These are phyloP conservation scores for Taphrina sp. DNA, from an alignment of 1,139 yeast species.

Conservation along the genomic window DNA sequence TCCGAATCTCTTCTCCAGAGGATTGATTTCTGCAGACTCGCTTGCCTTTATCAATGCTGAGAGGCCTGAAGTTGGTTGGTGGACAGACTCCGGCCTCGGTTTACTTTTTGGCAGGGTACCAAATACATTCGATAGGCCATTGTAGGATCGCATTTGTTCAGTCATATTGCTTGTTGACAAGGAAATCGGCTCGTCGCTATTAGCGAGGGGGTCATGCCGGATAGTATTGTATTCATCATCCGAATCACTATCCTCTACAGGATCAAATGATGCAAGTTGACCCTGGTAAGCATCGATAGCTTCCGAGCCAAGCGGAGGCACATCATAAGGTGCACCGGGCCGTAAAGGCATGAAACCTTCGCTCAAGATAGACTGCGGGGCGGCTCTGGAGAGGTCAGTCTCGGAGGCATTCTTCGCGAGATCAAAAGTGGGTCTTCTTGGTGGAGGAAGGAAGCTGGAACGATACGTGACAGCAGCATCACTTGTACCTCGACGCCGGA, in stretches of 20 bases:
- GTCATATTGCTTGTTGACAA: too few species aligned
- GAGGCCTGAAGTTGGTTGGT: slow-evolving; percentile 32
- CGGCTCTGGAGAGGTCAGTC: slow-evolving; percentile 12
- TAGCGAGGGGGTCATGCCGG: too few species aligned
- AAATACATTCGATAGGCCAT: too few species aligned
- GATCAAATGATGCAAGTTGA: slow-evolving; percentile 7
- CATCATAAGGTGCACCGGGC: neutral
- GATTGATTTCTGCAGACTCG: slow-evolving; percentile 42
- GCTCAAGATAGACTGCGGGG: slow-evolving; percentile 19
- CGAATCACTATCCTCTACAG: slow-evolving; percentile 11
- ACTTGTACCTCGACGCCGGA: slow-evolving; percentile 26
- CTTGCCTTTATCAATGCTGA: slow-evolving; percentile 37
- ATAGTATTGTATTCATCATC: slow-evolving; percentile 16
- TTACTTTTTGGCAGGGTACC: slow-evolving; percentile 5
- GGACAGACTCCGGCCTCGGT: slow-evolving; percentile 15
- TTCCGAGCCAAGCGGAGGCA: slow-evolving; percentile 4
- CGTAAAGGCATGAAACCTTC: slow-evolving; percentile 3
- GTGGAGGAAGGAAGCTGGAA: slow-evolving; percentile 1
- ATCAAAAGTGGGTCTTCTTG: slow-evolving; percentile 4
- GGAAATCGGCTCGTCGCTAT: too few species aligned
- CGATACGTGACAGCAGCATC: slow-evolving; percentile 22
- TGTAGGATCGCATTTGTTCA: too few species aligned
- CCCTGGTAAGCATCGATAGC: neutral
- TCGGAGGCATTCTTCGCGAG: slow-evolving; percentile 14
- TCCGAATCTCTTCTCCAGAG: slow-evolving; percentile 47